Evolutionary conservation across 148 eudicot genomes (phyloP).

Genomic region (Diospyros kaki): DNA sequence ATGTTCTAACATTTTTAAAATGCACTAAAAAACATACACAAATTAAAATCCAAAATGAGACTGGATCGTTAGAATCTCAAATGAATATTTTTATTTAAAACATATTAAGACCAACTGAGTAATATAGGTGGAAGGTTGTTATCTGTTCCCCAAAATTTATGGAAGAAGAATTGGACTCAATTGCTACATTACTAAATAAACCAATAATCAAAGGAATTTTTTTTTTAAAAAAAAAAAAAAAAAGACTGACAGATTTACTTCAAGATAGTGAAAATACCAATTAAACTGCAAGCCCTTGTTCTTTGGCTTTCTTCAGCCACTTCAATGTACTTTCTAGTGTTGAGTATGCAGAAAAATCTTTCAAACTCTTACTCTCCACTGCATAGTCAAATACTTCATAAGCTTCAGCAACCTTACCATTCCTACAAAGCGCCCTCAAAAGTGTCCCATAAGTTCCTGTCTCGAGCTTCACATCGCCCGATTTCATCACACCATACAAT

Average conservation of each 20-base stretch:
- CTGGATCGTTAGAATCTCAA: neutral
- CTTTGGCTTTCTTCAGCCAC: slow-evolving; percentile 85
- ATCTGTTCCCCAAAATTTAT: neutral
- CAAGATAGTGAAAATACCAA: slow-evolving; percentile 19
- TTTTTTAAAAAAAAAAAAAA: neutral
- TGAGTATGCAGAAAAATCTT: slow-evolving; percentile 65
- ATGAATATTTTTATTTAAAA: neutral
- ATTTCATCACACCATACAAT: slow-evolving; percentile 53
- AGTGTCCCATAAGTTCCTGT: slow-evolving; percentile 67
- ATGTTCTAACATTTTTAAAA: neutral
- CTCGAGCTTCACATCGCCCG: slow-evolving; percentile 55
- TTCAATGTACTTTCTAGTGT: slow-evolving; percentile 70
- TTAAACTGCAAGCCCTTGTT: slow-evolving; percentile 74
- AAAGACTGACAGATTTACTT: neutral
- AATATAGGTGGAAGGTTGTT: neutral
- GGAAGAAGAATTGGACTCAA: neutral
- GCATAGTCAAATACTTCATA: slow-evolving; percentile 92
- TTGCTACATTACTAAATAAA: neutral
- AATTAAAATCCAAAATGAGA: neutral
- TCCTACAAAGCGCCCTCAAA: slow-evolving; percentile 68
- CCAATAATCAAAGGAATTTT: too few species aligned
- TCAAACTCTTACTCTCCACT: slow-evolving; percentile 71
- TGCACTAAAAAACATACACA: too few species aligned
- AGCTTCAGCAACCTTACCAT: slow-evolving; percentile 77
- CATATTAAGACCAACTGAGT: neutral